These are phyloP conservation scores for Claviceps sp. DNA, from an alignment of 2,329 filamentous ascomycete genomes.

Conservation along the genomic window DNA sequence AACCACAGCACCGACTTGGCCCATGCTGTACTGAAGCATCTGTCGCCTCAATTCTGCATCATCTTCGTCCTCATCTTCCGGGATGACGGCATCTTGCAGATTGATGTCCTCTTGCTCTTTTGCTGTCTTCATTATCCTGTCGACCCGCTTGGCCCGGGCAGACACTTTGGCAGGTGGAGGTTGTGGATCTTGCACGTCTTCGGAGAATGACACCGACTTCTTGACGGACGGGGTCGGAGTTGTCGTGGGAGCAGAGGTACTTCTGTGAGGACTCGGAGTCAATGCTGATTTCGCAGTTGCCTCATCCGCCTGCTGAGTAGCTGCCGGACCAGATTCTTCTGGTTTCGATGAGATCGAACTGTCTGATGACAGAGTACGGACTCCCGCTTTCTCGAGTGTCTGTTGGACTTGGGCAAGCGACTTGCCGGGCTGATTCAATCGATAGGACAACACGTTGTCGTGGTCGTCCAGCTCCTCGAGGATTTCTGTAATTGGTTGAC, in stretches of 20 bases:
- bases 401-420: slow-evolving; percentile 55
- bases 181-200: slow-evolving; percentile 32
- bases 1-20: slow-evolving; percentile 81
- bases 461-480: slow-evolving; percentile 85
- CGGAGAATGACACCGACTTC: slow-evolving; percentile 51
- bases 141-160: slow-evolving; percentile 32
- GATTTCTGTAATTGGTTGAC: slow-evolving; percentile 76
- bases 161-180: slow-evolving; percentile 17
- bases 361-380: slow-evolving; percentile 29
- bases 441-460: slow-evolving; percentile 64
- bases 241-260: neutral
- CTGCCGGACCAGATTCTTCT: neutral
- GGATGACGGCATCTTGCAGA: slow-evolving; percentile 38
- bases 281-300: neutral
- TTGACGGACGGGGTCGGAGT: slow-evolving; percentile 15
- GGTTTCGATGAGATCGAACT: slow-evolving; percentile 2
- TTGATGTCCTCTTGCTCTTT: slow-evolving; percentile 38
- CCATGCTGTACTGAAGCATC: slow-evolving; percentile 82
- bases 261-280: neutral
- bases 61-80: slow-evolving; percentile 63
- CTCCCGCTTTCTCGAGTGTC: slow-evolving; percentile 63
- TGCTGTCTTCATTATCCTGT: slow-evolving; percentile 43
- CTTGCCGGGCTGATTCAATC: slow-evolving; percentile 52
- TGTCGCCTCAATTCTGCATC: slow-evolving; percentile 70
- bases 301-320: neutral